Conservation (phyloP, 257 asterid genomes). For the Solanum appendiculatum region DNA sequence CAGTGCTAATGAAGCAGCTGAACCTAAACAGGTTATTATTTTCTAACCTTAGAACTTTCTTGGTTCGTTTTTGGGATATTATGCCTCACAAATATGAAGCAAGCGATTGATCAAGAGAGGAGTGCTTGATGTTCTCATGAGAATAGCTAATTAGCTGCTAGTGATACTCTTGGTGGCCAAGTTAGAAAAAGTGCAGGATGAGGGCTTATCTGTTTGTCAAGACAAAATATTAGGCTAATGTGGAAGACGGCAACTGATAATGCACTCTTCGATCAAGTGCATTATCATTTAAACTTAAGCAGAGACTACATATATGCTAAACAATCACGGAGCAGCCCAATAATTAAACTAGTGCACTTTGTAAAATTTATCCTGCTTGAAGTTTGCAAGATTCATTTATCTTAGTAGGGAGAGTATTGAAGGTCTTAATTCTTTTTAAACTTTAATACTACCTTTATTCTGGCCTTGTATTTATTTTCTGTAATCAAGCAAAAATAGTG, state of each 20-base stretch:
- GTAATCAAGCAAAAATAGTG: neutral
- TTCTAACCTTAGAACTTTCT: neutral
- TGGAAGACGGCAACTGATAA: neutral
- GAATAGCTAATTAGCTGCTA: neutral
- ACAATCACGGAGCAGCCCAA: neutral
- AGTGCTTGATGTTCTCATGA: neutral
- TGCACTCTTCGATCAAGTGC: neutral
- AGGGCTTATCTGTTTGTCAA: neutral
- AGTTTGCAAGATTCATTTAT: neutral
- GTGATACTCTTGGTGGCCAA: neutral
- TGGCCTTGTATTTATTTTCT: neutral
- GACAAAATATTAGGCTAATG: neutral
- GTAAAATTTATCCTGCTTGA: neutral
- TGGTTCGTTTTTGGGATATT: neutral
- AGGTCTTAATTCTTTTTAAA: neutral
- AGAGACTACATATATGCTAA: neutral
- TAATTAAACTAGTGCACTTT: neutral
- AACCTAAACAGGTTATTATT: neutral
- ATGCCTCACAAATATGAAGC: neutral
- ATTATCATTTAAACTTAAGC: neutral
- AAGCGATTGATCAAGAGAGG: neutral
- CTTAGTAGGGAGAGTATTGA: neutral
- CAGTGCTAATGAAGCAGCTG: neutral
- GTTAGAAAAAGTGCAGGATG: neutral
- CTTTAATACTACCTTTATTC: neutral